Conservation (phyloP, 169 alveolate genomes). For the Toxoplasma gondii region DNA sequence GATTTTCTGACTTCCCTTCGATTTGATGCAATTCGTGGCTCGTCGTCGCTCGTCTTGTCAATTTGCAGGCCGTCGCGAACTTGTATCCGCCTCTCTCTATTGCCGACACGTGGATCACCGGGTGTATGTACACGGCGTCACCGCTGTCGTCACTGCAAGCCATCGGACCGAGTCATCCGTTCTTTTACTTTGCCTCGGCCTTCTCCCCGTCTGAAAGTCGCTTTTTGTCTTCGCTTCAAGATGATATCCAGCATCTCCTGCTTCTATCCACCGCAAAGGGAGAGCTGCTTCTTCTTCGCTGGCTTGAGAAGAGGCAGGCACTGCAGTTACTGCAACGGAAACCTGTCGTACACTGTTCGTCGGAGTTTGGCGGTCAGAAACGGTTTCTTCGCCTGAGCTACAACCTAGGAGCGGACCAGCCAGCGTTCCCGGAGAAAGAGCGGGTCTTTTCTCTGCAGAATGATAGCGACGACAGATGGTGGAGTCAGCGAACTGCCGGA, state of each 20-base stretch:
- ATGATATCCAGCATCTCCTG: conserved; percentile 58
- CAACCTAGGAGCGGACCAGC: neutral
- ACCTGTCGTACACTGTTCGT: too few species aligned
- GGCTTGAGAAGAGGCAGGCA: conserved; percentile 1
- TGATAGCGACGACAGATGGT: neutral
- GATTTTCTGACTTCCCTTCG: too few species aligned
- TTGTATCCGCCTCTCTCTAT: neutral
- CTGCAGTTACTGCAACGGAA: neutral
- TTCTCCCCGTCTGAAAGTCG: neutral
- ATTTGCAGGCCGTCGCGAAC: neutral
- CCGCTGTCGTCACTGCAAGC: conserved; percentile 40
- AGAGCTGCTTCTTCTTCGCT: conserved; percentile 44
- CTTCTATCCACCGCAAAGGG: conserved; percentile 52
- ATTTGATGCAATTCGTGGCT: too few species aligned
- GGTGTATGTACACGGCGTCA: conserved; percentile 60
- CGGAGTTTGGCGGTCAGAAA: neutral
- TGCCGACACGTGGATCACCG: conserved; percentile 54
- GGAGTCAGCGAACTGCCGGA: neutral
- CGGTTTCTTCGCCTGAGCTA: neutral
- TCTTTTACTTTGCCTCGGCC: conserved; percentile 1
- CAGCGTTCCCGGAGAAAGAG: neutral
- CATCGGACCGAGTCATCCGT: neutral
- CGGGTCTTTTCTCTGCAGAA: neutral
- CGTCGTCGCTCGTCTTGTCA: too few species aligned
- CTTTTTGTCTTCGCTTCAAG: conserved; percentile 19